Evolutionary conservation across 2,329 filamentous ascomycete species (phyloP).

Genomic region (Bipolaris bicolor): DNA sequence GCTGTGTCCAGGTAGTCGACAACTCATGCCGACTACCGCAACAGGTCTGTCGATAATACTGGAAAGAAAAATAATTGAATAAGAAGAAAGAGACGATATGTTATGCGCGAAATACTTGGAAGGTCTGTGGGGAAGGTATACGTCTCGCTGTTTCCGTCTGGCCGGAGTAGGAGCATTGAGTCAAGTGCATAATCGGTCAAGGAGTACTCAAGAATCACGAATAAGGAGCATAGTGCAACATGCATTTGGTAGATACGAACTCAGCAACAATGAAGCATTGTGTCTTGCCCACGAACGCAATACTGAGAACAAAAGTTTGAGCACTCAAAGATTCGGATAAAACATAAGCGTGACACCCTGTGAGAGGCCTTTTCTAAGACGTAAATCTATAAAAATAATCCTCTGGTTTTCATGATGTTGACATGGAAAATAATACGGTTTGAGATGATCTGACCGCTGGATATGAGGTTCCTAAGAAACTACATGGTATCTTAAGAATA

Average conservation of each 20-base stretch:
- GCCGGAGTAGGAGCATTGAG: neutral
- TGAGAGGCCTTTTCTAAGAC: neutral
- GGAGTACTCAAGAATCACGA: neutral
- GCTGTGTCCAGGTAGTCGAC: too few species aligned
- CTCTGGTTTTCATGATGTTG: slow-evolving; percentile 1
- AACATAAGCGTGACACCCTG: neutral
- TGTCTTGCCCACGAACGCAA: neutral
- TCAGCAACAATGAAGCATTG: neutral
- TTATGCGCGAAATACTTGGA: neutral
- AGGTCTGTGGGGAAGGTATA: neutral
- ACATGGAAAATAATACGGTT: neutral
- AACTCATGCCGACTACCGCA: too few species aligned
- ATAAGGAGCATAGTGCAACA: neutral
- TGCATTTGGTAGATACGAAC: neutral
- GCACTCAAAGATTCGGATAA: neutral
- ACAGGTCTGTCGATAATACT: neutral
- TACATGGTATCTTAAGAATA: neutral
- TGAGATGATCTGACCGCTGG: neutral
- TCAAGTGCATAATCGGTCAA: neutral
- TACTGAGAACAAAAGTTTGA: neutral
- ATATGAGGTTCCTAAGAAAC: neutral
- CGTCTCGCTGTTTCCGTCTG: neutral
- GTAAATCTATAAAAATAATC: neutral
- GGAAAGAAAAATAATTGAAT: neutral
- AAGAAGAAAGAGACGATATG: neutral